Conservation (phyloP, 2,329 filamentous ascomycete genomes). For the Nigrograna mackinnonii region DNA sequence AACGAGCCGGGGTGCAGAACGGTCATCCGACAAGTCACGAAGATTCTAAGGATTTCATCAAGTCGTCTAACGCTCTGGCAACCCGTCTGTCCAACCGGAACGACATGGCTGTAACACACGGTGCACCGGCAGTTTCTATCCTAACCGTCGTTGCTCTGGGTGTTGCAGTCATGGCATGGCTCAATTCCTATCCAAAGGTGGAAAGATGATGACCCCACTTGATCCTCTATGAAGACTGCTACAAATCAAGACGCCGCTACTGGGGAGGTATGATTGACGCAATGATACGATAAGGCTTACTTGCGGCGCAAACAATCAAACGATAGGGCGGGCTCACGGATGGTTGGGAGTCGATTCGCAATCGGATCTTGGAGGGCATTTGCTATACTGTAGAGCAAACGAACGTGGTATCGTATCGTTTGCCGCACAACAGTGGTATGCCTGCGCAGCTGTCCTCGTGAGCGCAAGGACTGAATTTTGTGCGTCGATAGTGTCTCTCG, state of each 20-base stretch:
- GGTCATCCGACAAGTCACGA: conserved; percentile 29
- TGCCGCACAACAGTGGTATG: too few relatives aligned
- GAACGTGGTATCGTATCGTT: too few relatives aligned
- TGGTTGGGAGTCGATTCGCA: too few relatives aligned
- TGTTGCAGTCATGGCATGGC: conserved; percentile 45
- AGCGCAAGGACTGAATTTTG: too few relatives aligned
- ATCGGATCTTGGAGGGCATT: too few relatives aligned
- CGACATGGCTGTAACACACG: conserved; percentile 34
- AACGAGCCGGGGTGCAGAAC: conserved; percentile 28
- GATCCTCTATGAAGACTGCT: conserved; percentile 2
- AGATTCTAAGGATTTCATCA: conserved; percentile 13
- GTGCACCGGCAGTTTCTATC: conserved; percentile 42
- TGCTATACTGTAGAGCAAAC: too few relatives aligned
- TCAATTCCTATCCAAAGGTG: conserved; percentile 48
- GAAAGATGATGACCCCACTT: conserved; percentile 41
- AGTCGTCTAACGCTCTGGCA: conserved; percentile 26
- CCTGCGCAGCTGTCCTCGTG: too few relatives aligned
- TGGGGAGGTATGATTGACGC: conserved; percentile 15
- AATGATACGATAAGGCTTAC: too few relatives aligned
- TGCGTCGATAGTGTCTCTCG: too few relatives aligned
- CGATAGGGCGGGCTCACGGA: too few relatives aligned
- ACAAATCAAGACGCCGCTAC: conserved; percentile 9
- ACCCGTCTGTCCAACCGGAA: conserved; percentile 27
- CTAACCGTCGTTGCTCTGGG: conserved; percentile 44
- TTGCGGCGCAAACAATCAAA: too few relatives aligned